Base-by-base conservation (phyloP, 2,329 filamentous ascomycete species). In the Colletotrichum sp. region DNA sequence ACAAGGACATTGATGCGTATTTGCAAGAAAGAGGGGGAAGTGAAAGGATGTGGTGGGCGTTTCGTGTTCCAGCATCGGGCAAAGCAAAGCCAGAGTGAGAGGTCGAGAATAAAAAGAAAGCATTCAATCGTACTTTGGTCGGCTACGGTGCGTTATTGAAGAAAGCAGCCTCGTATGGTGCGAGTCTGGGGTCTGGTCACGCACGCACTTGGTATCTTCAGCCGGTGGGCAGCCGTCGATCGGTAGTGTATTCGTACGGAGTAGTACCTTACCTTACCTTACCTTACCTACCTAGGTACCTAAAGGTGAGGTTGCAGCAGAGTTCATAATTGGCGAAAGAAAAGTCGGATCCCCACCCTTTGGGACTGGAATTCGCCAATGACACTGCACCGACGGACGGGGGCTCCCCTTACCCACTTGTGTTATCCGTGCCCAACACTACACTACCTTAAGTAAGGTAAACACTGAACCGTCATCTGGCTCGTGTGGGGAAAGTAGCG, bases 301-400 rank as follows among this genome's bases (percentile, higher is more conserved):
- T 32, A 32, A 32, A 32, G 30, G 57, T 72, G 62, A 75, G 30
- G 72, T 75, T 72, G 55, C 72, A 75, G 72, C 69, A 72, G 72
- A 75, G 72, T 75, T 75, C 15, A 44, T 24, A 24, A 12, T 69
- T 21, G 9, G n/a, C 8, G 36, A 39, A 18, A 39, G 36, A 18
- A 39, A 39, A 39, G 16, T 18, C 16, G 36, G 8, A 39, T 39
- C 16, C 36, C 36, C 36, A 39, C 16, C 36, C 16, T 39, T 39
- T 39, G 36, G 36, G 36, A 18, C 16, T 39, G 15, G 36, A 39
- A 39, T 39, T 18, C 36, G 36, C 36, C 36, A 39, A 39, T 39
- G 36, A 39, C 36, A 39, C 36, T 39, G 36, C 36, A 39, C 36
- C 36, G 36, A 39, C 18, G 9, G 39, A n/a, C 39, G 39, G 39